Conservation (phyloP, 257 asterid species). For the Knoxia roxburghii region DNA sequence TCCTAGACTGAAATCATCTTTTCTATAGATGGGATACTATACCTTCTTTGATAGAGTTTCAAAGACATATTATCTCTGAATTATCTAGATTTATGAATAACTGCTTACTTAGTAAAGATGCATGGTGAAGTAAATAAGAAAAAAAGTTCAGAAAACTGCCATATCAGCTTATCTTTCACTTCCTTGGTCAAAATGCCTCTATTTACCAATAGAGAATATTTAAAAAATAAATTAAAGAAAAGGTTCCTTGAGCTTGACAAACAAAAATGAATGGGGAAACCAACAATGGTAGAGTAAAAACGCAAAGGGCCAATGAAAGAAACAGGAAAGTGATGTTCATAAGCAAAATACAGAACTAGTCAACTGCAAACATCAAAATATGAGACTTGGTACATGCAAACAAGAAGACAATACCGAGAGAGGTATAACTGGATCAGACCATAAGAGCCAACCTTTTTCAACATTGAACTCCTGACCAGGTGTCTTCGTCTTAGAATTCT, state of each 20-base stretch:
- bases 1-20: not conserved
- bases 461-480: constrained; percentile 43
- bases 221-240: not conserved
- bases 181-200: not conserved
- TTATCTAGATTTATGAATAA: not conserved
- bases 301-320: not conserved
- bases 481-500: constrained; percentile 43
- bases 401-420: not conserved
- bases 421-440: not conserved
- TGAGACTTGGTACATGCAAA: not conserved
- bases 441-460: constrained; percentile 44
- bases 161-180: not conserved
- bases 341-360: not conserved
- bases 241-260: not conserved
- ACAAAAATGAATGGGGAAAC: not conserved
- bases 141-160: not conserved
- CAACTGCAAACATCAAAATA: not conserved
- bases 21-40: not conserved
- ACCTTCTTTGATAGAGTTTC: not conserved
- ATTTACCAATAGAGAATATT: not conserved
- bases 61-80: not conserved
- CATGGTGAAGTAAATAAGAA: not conserved
- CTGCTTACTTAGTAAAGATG: not conserved
- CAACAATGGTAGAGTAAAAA: not conserved
- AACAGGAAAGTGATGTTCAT: not conserved